Evolutionary conservation across 2,329 filamentous ascomycete species (phyloP).

Genomic region (Hymenoscyphus albidus): DNA sequence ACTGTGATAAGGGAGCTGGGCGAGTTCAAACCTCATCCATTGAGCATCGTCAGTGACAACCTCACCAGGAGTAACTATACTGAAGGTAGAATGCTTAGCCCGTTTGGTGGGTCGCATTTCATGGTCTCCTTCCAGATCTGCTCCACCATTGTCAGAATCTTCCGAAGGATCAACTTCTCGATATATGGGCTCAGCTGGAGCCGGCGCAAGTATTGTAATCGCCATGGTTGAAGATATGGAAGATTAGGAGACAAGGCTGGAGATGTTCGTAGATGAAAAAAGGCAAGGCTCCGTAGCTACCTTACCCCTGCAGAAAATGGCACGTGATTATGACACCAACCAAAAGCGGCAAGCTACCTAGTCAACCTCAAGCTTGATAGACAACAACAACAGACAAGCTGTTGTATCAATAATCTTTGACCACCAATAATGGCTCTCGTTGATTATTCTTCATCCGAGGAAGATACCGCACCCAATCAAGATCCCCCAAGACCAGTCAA

Average conservation of each 20-base stretch:
- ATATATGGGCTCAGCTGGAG: conserved; percentile 26
- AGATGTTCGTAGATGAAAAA: background rate
- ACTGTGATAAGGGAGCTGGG: background rate
- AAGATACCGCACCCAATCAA: conserved; percentile 20
- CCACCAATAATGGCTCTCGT: conserved; percentile 54
- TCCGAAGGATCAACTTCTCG: conserved; percentile 16
- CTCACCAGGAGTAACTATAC: conserved; percentile 84
- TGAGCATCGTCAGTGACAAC: conserved; percentile 86
- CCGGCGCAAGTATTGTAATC: conserved; percentile 35
- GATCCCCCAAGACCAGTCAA: conserved; percentile 28
- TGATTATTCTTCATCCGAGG: conserved; percentile 57
- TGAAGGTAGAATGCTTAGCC: conserved; percentile 36
- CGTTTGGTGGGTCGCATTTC: conserved; percentile 44
- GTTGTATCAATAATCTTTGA: background rate
- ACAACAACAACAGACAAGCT: no score
- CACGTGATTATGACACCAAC: no score
- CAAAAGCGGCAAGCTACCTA: no score
- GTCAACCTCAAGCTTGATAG: no score
- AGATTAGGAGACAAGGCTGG: conserved; percentile 10
- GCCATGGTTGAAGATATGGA: conserved; percentile 27
- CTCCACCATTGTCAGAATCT: conserved; percentile 33
- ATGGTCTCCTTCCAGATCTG: conserved; percentile 34
- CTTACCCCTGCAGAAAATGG: background rate
- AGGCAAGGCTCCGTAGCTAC: background rate
- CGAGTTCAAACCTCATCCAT: conserved; percentile 74